Evolutionary conservation across 2,329 filamentous ascomycete genomes (phyloP), one percentile per base, ranked within the genome.

Genomic region (Fusarium chaquense): DNA sequence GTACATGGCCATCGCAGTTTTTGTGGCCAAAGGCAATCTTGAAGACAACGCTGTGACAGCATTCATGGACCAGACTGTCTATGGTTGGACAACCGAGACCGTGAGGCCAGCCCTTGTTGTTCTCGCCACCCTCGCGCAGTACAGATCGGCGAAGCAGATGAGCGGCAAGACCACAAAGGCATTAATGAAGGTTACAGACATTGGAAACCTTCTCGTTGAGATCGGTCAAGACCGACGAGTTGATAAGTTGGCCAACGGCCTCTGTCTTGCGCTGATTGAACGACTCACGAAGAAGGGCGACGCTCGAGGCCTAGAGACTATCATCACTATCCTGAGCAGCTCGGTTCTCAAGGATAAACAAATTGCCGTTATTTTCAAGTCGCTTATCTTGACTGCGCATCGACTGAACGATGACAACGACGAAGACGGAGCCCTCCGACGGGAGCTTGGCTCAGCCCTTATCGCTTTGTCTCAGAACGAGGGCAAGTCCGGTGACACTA

Each of bases 1-100:
- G 60, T 98, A 97, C 78, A 97, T 98, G 91, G 89, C 97, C 22
- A 87, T 94, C 58, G 89, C 93, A 9, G 89, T 98, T 50, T 86
- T 98, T 66, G 94, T 93, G 9, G 90, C 93, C 50, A 97, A 97
- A 79, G 90, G 91, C 1, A 86, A 88, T 49, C 85, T 98, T 16
- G 89, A 92, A 47, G 94, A 98, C 73, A 87, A 87, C 59, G 88
- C 94, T 3, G 84, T 98, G n/a, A 90, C 92, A 56, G 90, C 91
- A 2, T 86, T 99, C 75, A 97, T 98, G 93, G 93, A 97, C 74
- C 93, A 94, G 67, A 88, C 97, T 35, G 90, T 92, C 11, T 82
- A 86, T 30, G 93, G 92, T 11, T 97, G 93, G 90, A 91, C 89
- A 3, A 81, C 84, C 44, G 90, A 94, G 64, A 97, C 92, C 1